Evolutionary conservation across 106 monocot genomes (phyloP).

Genomic region (Allium fistulosum): DNA sequence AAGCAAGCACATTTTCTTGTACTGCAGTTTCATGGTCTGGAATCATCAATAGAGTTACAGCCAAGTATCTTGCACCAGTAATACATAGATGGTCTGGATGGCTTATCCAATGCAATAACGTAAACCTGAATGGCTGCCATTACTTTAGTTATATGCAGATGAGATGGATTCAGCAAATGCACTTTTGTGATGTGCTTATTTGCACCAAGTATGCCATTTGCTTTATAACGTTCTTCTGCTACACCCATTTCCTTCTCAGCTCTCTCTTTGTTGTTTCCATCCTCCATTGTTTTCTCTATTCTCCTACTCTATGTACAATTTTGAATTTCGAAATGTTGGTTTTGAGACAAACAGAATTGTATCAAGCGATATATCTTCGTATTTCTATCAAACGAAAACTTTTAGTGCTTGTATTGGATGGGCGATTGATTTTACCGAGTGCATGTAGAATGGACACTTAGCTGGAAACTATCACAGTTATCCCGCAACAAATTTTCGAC

Average conservation of each 20-base stretch:
- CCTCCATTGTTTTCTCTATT: not conserved
- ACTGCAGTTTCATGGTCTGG: not conserved
- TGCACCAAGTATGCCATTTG: not conserved
- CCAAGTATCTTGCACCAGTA: conserved; percentile 10
- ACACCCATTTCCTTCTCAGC: conserved; percentile 8
- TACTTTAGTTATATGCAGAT: not conserved
- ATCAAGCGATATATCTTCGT: too few species aligned
- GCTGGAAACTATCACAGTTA: too few species aligned
- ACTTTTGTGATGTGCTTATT: conserved; percentile 1
- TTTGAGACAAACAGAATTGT: too few species aligned
- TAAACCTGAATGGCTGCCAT: conserved; percentile 4
- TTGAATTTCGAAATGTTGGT: too few species aligned
- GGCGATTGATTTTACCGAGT: too few species aligned
- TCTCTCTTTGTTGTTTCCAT: not conserved
- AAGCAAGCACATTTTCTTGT: conserved; percentile 1
- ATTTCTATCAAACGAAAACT: too few species aligned
- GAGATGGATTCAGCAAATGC: conserved; percentile 5
- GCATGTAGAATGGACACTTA: too few species aligned
- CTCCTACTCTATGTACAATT: too few species aligned
- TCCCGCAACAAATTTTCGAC: too few species aligned
- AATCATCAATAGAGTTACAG: not conserved
- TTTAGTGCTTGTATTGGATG: too few species aligned
- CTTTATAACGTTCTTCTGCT: not conserved
- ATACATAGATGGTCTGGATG: not conserved
- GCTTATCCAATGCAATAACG: not conserved